phyloP scores from a whole-genome alignment of 1,284 basidiomycete species.

The Malassezia furfur region DNA sequence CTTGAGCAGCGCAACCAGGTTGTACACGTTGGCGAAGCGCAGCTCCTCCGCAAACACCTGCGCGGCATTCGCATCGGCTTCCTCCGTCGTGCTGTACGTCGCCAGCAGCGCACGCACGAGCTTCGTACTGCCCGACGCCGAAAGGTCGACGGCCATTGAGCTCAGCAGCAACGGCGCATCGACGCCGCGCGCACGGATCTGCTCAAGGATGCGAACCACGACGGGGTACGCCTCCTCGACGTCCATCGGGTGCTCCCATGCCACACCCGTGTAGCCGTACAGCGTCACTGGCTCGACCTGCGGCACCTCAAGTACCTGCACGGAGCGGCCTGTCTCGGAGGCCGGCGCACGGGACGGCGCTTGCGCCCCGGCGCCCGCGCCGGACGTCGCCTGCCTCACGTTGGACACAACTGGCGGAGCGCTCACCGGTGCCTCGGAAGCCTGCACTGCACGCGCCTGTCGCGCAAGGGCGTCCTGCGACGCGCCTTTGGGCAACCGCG shows the following conservation, averaged over 20 bases:
- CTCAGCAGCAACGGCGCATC: constrained; percentile 44
- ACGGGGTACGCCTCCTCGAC: constrained; percentile 21
- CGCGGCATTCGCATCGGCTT: not conserved
- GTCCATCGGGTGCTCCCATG: constrained; percentile 32
- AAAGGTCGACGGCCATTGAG: constrained; percentile 43
- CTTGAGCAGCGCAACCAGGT: constrained; percentile 44
- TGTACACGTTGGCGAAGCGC: constrained; percentile 39
- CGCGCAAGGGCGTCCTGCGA: not conserved
- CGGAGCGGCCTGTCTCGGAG: not conserved
- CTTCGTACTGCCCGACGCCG: constrained; percentile 24
- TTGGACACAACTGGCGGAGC: no score
- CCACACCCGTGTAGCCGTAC: constrained; percentile 37
- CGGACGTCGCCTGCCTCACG: no score
- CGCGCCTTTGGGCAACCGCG: not conserved
- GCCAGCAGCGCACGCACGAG: constrained; percentile 24
- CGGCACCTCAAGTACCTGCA: not conserved
- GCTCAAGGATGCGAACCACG: constrained; percentile 27
- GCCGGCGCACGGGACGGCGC: not conserved
- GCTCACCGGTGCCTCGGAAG: not conserved
- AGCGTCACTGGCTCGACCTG: constrained; percentile 4
- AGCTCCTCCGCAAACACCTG: constrained; percentile 30
- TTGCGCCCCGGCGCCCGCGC: no score
- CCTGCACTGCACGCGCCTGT: not conserved
- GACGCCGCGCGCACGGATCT: constrained; percentile 32
- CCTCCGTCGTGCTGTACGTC: constrained; percentile 5